Conservation (phyloP, 768 basidiomycete species). For the Clavaria fumosa region DNA sequence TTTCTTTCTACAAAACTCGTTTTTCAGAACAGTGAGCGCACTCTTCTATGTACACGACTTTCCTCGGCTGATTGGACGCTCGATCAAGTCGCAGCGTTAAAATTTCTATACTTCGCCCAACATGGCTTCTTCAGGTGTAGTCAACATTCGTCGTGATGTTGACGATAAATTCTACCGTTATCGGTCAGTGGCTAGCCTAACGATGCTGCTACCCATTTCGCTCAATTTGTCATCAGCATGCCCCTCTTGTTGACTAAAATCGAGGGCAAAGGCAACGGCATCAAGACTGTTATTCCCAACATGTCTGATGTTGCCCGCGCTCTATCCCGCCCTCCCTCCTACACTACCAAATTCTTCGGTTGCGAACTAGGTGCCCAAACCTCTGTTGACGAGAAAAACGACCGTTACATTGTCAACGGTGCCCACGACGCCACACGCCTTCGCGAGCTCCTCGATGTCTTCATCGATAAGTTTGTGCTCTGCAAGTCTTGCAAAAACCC, state of each 20-base stretch:
- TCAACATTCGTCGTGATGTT: conserved; percentile 92
- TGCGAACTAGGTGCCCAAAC: conserved; percentile 98
- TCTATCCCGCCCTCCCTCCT: conserved; percentile 85
- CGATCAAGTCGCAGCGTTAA: conserved; percentile 38
- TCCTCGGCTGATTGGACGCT: background rate
- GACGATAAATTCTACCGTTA: conserved; percentile 96
- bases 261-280: conserved; percentile 98
- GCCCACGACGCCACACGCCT: conserved; percentile 85
- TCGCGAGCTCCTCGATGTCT: conserved; percentile 87
- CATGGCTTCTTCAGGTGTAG: conserved; percentile 78
- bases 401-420: conserved; percentile 97
- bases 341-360: conserved; percentile 98
- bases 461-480: conserved; percentile 98
- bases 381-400: conserved; percentile 89
- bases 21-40: conserved; percentile 35
- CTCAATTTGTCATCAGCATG: conserved; percentile 44
- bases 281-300: conserved; percentile 97
- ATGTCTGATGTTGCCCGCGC: conserved; percentile 97
- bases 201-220: background rate
- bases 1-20: conserved; percentile 33
- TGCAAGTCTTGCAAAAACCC: conserved; percentile 98
- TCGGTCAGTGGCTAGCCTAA: conserved; percentile 33
- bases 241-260: conserved; percentile 90
- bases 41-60: background rate
- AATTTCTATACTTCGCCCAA: conserved; percentile 32